Evolutionary conservation across 2,329 filamentous ascomycete genomes (phyloP).

Genomic region (Nemania abortiva): DNA sequence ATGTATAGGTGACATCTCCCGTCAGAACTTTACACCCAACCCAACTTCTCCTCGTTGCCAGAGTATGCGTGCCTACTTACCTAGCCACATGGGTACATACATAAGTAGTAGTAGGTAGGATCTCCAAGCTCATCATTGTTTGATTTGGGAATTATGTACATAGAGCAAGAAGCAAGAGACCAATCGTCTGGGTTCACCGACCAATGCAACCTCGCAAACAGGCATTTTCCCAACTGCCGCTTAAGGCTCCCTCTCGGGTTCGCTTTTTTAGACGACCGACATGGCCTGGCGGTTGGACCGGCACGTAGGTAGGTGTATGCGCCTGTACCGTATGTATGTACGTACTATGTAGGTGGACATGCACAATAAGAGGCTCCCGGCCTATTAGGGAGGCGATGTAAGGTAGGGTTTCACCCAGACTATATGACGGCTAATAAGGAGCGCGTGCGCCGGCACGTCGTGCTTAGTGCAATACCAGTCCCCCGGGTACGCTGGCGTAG

Average conservation of each 20-base stretch:
- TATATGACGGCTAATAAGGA: conserved; percentile 49
- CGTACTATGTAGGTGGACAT: too few relatives aligned
- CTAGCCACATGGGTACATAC: conserved; percentile 3
- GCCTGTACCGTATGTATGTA: too few relatives aligned
- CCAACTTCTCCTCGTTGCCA: conserved; percentile 16
- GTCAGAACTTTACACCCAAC: conserved; percentile 24
- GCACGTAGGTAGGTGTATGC: too few relatives aligned
- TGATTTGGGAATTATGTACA: background rate
- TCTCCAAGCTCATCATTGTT: too few relatives aligned
- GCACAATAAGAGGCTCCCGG: conserved; percentile 33
- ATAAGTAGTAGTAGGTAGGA: background rate
- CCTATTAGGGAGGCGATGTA: conserved; percentile 38
- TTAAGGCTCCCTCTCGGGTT: conserved; percentile 35
- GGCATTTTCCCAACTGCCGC: conserved; percentile 40
- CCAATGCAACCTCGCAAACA: conserved; percentile 32
- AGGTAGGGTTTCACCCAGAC: conserved; percentile 42
- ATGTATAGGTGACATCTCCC: conserved; percentile 25
- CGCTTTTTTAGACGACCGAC: conserved; percentile 26
- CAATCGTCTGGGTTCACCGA: conserved; percentile 25
- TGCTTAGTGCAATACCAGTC: conserved; percentile 48
- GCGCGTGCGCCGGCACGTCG: conserved; percentile 49
- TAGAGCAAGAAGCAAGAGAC: conserved; percentile 16
- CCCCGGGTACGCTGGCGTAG: conserved; percentile 47
- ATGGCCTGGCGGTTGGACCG: conserved; percentile 34
- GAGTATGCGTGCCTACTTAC: conserved; percentile 1